A percentile compares a stretch with the other conserved stretches of the same genome.
Evolutionary conservation across 2,329 filamentous ascomycete genomes (phyloP).

Genomic region (Nemania abortiva): DNA sequence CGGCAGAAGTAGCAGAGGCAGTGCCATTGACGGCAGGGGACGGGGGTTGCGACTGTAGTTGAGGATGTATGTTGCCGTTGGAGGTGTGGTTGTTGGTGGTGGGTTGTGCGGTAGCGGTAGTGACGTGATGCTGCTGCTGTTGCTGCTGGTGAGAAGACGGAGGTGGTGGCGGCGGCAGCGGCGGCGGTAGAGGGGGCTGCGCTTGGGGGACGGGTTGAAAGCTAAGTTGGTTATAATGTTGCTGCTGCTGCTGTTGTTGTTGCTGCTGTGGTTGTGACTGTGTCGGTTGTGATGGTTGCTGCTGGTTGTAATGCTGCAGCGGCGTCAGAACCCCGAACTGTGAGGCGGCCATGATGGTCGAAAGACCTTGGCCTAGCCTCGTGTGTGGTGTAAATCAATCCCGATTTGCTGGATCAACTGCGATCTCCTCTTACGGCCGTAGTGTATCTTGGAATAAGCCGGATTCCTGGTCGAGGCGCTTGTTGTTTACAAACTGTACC

Average conservation of each 20-base stretch:
- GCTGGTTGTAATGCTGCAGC: slow-evolving; percentile 44
- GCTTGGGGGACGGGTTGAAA: slow-evolving; percentile 21
- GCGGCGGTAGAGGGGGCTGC: slow-evolving; percentile 12
- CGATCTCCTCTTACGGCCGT: neutral
- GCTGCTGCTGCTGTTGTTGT: slow-evolving; percentile 19
- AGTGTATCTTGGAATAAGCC: neutral
- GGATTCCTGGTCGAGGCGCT: neutral
- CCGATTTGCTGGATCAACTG: neutral
- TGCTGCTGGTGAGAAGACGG: slow-evolving; percentile 31
- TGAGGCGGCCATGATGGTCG: slow-evolving; percentile 42
- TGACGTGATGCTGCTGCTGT: slow-evolving; percentile 2
- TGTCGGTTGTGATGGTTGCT: slow-evolving; percentile 2
- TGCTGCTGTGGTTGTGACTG: slow-evolving; percentile 21
- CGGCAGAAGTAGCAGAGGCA: neutral
- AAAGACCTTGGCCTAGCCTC: slow-evolving; percentile 26
- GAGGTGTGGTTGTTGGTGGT: slow-evolving; percentile 19
- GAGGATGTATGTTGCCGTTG: slow-evolving; percentile 27
- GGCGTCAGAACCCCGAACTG: slow-evolving; percentile 43
- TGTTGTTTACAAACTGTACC: slow-evolving; percentile 4
- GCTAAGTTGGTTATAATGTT: slow-evolving; percentile 28
- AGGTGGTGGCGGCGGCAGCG: slow-evolving; percentile 16
- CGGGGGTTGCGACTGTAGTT: slow-evolving; percentile 26
- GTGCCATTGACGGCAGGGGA: slow-evolving; percentile 24
- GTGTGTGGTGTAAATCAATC: neutral
- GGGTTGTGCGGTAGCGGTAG: neutral